phyloP scores from a whole-genome alignment of 306 rosid species.

The Casuarina equisetifolia region DNA sequence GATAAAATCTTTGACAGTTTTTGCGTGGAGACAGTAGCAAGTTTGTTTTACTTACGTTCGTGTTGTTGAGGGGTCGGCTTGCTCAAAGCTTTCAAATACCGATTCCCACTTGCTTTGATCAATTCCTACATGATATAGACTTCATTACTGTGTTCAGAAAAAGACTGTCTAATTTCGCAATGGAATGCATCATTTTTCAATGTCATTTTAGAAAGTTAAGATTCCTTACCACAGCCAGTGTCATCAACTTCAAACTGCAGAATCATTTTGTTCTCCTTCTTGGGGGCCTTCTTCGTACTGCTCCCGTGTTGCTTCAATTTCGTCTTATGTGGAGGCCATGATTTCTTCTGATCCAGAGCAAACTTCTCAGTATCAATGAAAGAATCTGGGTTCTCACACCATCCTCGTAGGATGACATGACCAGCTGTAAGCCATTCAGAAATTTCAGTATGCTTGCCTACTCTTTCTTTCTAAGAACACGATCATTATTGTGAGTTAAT shows the following conservation, averaged over 20 bases:
- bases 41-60: conserved; percentile 66
- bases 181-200: not conserved
- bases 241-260: conserved; percentile 98
- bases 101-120: conserved; percentile 97
- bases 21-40: not conserved
- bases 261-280: conserved; percentile 64
- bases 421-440: conserved; percentile 72
- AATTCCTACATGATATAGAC: conserved; percentile 56
- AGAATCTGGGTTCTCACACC: conserved; percentile 60
- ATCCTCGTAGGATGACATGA: conserved; percentile 88
- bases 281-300: conserved; percentile 48
- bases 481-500: conserved; percentile 1
- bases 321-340: conserved; percentile 46
- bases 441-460: conserved; percentile 12
- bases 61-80: conserved; percentile 98
- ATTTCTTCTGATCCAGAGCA: conserved; percentile 56
- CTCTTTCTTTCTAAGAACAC: conserved; percentile 13
- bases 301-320: conserved; percentile 65
- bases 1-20: conserved; percentile 8
- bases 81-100: conserved; percentile 99
- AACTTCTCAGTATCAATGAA: conserved; percentile 41
- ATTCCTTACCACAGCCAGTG: conserved; percentile 84
- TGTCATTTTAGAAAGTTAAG: conserved; percentile 17
- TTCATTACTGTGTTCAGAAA: conserved; percentile 2
- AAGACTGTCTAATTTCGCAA: conserved; percentile 13